Percentiles rank a stretch among this genome's conserved stretches.
These are phyloP conservation scores for Ceraceosorus guamensis DNA, from an alignment of 1,284 basidiomycete species.

Conservation along the genomic window DNA sequence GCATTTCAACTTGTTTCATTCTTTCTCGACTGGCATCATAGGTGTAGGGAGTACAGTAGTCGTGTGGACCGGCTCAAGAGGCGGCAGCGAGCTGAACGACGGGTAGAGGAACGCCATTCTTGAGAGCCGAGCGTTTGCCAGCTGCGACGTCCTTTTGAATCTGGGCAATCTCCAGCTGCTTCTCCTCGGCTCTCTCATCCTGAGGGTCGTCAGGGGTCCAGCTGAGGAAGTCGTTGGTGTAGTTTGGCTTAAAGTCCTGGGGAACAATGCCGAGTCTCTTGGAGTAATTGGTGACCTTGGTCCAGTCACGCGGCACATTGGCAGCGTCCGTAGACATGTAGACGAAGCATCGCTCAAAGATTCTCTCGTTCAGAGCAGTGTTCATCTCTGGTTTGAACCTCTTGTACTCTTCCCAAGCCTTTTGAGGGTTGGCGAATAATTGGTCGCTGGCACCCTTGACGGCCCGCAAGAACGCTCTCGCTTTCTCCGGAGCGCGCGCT, in stretches of 20 bases:
- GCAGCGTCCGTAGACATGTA: conserved; percentile 49
- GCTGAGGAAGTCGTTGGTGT: conserved; percentile 46
- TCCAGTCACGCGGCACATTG: conserved; percentile 35
- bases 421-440: conserved; percentile 41
- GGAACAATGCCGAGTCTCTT: conserved; percentile 49
- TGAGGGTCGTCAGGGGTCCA: conserved; percentile 30
- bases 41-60: no score
- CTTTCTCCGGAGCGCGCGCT: conserved; percentile 44
- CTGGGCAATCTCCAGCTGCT: conserved; percentile 29
- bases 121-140: conserved; percentile 1
- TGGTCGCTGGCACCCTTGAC: conserved; percentile 49
- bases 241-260: conserved; percentile 46
- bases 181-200: conserved; percentile 24
- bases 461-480: conserved; percentile 49
- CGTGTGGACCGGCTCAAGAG: no score
- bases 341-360: conserved; percentile 43
- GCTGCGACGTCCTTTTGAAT: conserved; percentile 27
- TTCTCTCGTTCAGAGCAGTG: conserved; percentile 38
- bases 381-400: conserved; percentile 47
- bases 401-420: conserved; percentile 49
- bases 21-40: no score
- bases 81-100: no score
- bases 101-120: not conserved
- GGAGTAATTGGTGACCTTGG: conserved; percentile 48
- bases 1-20: no score